Evolutionary conservation across 257 asterid species (phyloP), one percentile per base, ranked within the genome.

Genomic region (Lycium ferocissimum): DNA sequence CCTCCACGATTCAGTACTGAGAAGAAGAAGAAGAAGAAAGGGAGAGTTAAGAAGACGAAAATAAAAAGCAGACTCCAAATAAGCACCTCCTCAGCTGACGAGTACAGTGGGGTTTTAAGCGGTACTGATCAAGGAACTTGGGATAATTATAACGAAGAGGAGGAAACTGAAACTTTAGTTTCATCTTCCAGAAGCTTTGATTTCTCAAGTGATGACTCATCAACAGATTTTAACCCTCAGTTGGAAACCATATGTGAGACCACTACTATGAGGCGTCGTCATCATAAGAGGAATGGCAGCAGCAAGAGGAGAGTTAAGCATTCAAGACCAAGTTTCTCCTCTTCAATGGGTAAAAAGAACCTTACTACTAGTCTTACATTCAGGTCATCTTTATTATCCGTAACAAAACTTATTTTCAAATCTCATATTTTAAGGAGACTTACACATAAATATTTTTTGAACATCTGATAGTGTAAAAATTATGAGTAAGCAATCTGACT

Each of bases 81-180:
- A 17, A 92, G 94, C 89, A 92, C 93, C 5, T 90, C 93, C 5
- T 92, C 96, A 0, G 93, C 91, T 53, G 94, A 94, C 33, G 94
- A 94, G 78, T 69, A 17, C 75, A 88, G 92, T 76, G 95, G 90
- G 61, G 84, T 89, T 85, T 89, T 91, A 79, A 91, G 93, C 89
- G 88, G 88, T 76, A 88, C 88, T 76, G 88, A 85, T 35, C 47
- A 35, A 20, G 33, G 33, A 26, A 79, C 56, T 4, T 72, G 86
- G 35, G 85, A 37, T 7, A 84, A 78, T 17, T 47, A 58, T 9
- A 71, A 58, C 37, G 80, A 62, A 6, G 88, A 73, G 18, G 85
- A 79, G 58, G 91, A 86, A 65, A 84, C 90, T 0, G 91, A 89
- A 83, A 86, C 89, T 20, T 86, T 90, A 2, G 85, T 89, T 13